These are phyloP conservation scores for Volvox africanus DNA, from an alignment of 139 green algal species.

Conservation along the genomic window DNA sequence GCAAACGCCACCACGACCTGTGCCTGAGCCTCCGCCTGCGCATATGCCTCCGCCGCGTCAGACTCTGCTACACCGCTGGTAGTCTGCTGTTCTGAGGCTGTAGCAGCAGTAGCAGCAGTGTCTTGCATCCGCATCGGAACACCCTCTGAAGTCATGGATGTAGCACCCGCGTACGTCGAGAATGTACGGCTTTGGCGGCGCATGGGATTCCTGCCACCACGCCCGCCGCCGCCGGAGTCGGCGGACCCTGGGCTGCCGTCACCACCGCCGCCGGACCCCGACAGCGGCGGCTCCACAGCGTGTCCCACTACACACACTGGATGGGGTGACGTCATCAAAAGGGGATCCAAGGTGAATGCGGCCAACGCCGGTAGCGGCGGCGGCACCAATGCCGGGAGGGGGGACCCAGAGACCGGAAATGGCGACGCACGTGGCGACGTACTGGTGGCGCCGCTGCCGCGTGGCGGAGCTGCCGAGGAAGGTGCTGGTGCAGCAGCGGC, in stretches of 20 bases:
- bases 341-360: neutral
- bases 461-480: neutral
- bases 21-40: neutral
- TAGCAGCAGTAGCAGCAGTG: neutral
- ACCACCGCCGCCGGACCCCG: neutral
- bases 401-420: neutral
- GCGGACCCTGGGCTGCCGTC: neutral
- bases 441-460: neutral
- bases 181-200: neutral
- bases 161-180: neutral
- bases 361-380: neutral
- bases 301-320: neutral
- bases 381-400: neutral
- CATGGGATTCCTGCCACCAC: neutral
- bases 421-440: neutral
- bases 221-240: neutral
- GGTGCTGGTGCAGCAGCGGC: neutral
- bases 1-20: slow-evolving; percentile 32
- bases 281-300: neutral
- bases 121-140: neutral
- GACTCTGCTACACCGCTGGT: neutral
- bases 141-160: neutral
- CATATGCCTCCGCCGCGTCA: neutral
- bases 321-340: neutral
- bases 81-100: neutral